Base-by-base conservation (phyloP, 225 moss, liverwort and hornwort genomes). In the Ulota crispa region DNA sequence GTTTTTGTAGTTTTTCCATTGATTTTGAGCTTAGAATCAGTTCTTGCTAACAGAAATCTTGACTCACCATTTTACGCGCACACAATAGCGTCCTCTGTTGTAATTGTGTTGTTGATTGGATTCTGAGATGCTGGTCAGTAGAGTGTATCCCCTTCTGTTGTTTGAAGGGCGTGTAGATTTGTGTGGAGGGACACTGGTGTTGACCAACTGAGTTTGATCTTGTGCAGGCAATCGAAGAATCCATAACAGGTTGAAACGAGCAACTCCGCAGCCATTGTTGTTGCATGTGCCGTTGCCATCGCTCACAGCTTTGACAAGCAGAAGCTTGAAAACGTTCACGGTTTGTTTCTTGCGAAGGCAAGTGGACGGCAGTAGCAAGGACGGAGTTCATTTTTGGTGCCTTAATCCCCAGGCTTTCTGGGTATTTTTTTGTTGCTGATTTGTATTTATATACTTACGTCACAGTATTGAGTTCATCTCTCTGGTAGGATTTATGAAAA, bases 311-410 rank as follows among this genome's bases (percentile, higher is more conserved):
- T 83, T 76, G 66, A 71, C 27, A 69, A 34, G 20, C 63, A 54
- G 52, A 11, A 78, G 61, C n/a, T n/a, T n/a, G n/a, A n/a, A n/a
- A n/a, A n/a, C n/a, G n/a, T n/a, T n/a, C n/a, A n/a, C n/a, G n/a
- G n/a, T n/a, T n/a, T n/a, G n/a, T n/a, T n/a, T n/a, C n/a, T n/a
- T n/a, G n/a, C n/a, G n/a, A n/a, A n/a, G n/a, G n/a, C n/a, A n/a
- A n/a, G n/a, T n/a, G n/a, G n/a, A n/a, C n/a, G n/a, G n/a, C n/a
- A 42, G 55, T 68, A n/a, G 12, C 52, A 76, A 36, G 30, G 64
- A 43, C 78, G 42, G 82, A 82, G 56, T 70, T 80, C 60, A 80
- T 72, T 76, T 79, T 83, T 86, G 72, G 80, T 65, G 59, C 66
- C 11, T 65, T 64, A 21, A 28, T 68, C 15, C 52, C 15, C 41